Evolutionary conservation across 2,329 filamentous ascomycete species (phyloP).

Genomic region (Ilyonectria destructans): DNA sequence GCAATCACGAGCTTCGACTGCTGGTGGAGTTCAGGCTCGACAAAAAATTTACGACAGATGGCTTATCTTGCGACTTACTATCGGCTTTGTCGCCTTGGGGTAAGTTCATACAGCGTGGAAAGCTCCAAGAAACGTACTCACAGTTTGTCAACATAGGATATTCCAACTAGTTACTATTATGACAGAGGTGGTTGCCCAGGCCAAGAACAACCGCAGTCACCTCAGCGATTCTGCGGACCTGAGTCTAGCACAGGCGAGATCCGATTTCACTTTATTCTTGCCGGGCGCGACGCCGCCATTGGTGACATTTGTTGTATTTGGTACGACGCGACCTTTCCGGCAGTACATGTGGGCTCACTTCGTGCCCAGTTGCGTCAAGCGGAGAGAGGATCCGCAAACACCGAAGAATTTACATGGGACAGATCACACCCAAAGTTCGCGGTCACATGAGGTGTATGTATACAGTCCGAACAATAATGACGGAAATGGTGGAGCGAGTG

Average conservation of each 20-base stretch:
- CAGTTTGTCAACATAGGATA: constrained; percentile 35
- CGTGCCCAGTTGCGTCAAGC: constrained; percentile 9
- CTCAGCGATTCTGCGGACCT: constrained; percentile 53
- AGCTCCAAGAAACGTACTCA: constrained; percentile 5
- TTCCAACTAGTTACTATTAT: constrained; percentile 59
- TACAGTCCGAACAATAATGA: not conserved
- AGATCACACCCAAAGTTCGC: not conserved
- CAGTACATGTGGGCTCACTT: constrained; percentile 30
- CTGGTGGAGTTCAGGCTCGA: constrained; percentile 25
- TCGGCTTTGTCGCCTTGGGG: constrained; percentile 61
- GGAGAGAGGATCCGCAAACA: not conserved
- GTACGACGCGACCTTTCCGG: constrained; percentile 33
- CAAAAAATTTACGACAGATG: constrained; percentile 62
- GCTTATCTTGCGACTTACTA: constrained; percentile 62
- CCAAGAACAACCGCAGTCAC: constrained; percentile 51
- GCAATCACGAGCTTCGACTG: constrained; percentile 5
- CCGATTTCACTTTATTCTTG: constrained; percentile 45
- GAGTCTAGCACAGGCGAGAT: constrained; percentile 40
- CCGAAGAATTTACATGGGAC: constrained; percentile 2
- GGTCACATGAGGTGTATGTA: not conserved
- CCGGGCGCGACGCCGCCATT: constrained; percentile 44
- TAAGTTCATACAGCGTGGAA: constrained; percentile 38
- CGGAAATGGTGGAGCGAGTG: not conserved
- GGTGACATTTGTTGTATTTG: constrained; percentile 36
- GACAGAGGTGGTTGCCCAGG: constrained; percentile 55